A percentile compares a stretch with the other conserved stretches of the same genome.
Evolutionary conservation across 2,329 filamentous ascomycete species (phyloP).

Genomic region (Proliferodiscus dingleyae): DNA sequence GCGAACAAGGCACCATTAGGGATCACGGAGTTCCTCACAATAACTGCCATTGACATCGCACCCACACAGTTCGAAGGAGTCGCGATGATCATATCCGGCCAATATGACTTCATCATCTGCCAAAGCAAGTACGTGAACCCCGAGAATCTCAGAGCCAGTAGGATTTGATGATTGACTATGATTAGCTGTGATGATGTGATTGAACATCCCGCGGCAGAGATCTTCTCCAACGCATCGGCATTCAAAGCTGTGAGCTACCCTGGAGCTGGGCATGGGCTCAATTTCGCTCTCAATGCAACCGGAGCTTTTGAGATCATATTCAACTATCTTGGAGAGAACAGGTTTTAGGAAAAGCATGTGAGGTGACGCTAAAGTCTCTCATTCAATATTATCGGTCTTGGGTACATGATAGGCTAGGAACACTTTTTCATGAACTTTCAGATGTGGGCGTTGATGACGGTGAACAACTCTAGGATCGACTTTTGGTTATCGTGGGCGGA

Average conservation of each 20-base stretch:
- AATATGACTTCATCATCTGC: not conserved
- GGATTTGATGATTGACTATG: not conserved
- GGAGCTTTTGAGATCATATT: slow-evolving; percentile 10
- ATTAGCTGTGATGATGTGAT: slow-evolving; percentile 4
- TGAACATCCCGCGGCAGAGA: slow-evolving; percentile 4
- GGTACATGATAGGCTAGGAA: too few relatives aligned
- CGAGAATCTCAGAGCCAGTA: too few relatives aligned
- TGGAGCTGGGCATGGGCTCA: slow-evolving; percentile 36
- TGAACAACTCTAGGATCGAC: too few relatives aligned
- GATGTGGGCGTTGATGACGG: too few relatives aligned
- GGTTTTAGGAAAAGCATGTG: too few relatives aligned
- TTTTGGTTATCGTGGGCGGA: too few relatives aligned
- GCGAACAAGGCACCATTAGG: not conserved
- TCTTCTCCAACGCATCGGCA: slow-evolving; percentile 5
- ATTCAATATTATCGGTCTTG: too few relatives aligned
- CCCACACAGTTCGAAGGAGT: not conserved
- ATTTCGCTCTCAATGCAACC: slow-evolving; percentile 7
- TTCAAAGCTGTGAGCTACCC: slow-evolving; percentile 30
- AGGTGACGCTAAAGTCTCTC: too few relatives aligned
- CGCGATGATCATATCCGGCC: not conserved
- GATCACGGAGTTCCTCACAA: not conserved
- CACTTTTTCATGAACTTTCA: too few relatives aligned
- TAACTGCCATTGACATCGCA: not conserved
- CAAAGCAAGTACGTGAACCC: too few relatives aligned
- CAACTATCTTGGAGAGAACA: not conserved